Evolutionary conservation across 345 rosid species (phyloP), one percentile per base, ranked within the genome.

Genomic region (Citropsis articulata): DNA sequence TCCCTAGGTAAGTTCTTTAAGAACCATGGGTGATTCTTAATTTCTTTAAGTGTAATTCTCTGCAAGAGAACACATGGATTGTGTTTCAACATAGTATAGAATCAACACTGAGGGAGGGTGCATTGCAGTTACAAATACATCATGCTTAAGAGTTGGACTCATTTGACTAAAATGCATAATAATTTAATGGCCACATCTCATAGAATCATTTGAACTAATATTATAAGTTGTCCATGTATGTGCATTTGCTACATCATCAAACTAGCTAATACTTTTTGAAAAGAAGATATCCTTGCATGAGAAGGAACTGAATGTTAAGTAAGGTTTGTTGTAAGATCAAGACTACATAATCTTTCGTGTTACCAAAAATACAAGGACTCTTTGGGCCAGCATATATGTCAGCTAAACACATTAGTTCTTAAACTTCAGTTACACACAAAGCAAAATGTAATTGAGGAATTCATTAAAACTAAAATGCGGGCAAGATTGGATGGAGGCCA

Each of bases 11-110:
- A 87, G 84, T 92, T 96, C 94, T 94, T 94, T 74, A 96, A 75
- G 85, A 90, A 96, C 99, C 99, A 96, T 0, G 98, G 95, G 66
- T 96, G 99, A 36, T 73, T 89, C 84, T 91, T 94, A 69, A 96
- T 91, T 82, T 96, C 98, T 77, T 89, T 86, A 71, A 96, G 85
- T 2, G 91, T 84, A 73, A 90, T 92, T 84, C 98, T 92, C 99
- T 95, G 84, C 76, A 28, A 50, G 30, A 48, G 19, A n/a, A 25
- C 4, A 12, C 13, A 60, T 61, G 4, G n/a, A 61, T 61, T 59
- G 22, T 38, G 61, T 38, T 6, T 8, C 68, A 40, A 9, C 62
- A 30, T 53, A 71, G 18, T 18, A 33, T n/a, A n/a, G 38, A 61
- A 62, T 48, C 71, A 75, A 75, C 61, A 63, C 7, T 13, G 21